These are phyloP conservation scores for Nannizziopsis arthrosporioides DNA, from an alignment of 2,329 filamentous ascomycete species.

Conservation along the genomic window DNA sequence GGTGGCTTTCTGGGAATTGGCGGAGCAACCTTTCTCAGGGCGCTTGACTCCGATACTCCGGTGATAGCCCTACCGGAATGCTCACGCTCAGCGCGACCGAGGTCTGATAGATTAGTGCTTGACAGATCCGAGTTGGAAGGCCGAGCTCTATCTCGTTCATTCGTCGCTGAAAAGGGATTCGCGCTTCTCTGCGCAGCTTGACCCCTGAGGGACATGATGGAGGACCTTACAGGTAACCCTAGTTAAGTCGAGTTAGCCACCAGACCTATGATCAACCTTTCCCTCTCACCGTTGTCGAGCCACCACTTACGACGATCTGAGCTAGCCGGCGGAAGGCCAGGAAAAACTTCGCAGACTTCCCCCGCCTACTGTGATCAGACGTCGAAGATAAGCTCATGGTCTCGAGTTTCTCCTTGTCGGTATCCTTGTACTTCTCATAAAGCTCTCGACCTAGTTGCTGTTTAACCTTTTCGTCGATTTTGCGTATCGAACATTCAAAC, in stretches of 20 bases:
- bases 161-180: conserved; percentile 66
- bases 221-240: conserved; percentile 63
- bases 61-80: too few species aligned
- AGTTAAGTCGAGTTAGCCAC: conserved; percentile 16
- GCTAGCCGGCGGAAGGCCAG: conserved; percentile 55
- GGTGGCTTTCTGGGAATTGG: conserved; percentile 54
- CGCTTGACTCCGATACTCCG: not conserved
- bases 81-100: not conserved
- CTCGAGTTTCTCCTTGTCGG: conserved; percentile 53
- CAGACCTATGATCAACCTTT: conserved; percentile 13
- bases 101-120: not conserved
- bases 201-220: conserved; percentile 53
- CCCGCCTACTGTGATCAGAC: conserved; percentile 20
- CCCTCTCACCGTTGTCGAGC: conserved; percentile 46
- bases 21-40: conserved; percentile 30
- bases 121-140: too few species aligned
- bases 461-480: conserved; percentile 63
- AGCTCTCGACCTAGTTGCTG: conserved; percentile 61
- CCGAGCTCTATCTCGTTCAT: conserved; percentile 73
- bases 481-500: conserved; percentile 72
- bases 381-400: conserved; percentile 25
- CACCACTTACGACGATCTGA: conserved; percentile 54
- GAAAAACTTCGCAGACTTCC: conserved; percentile 71
- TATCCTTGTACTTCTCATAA: conserved; percentile 56
- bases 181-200: conserved; percentile 55